These are phyloP conservation scores for Themeda triandra DNA, from an alignment of 176 grass and related monocot species.

Conservation along the genomic window DNA sequence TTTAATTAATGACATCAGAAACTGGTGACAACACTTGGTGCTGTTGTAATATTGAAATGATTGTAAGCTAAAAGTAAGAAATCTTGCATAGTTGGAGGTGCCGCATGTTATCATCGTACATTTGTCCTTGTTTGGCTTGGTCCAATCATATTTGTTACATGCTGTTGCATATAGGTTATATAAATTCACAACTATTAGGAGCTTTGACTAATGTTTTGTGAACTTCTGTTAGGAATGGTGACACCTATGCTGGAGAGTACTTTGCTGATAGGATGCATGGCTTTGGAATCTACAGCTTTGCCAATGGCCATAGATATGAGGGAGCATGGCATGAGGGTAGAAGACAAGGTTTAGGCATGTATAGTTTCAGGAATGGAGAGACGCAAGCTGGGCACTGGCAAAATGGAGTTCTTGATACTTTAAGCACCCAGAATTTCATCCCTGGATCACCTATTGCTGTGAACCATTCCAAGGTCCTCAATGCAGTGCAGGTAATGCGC, in stretches of 20 bases:
- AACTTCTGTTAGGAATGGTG: constrained; percentile 73
- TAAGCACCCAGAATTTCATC: constrained; percentile 74
- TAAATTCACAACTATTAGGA: background rate
- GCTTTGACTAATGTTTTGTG: constrained; percentile 31
- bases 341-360: constrained; percentile 96
- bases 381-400: constrained; percentile 99
- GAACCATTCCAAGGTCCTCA: constrained; percentile 91
- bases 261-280: constrained; percentile 99
- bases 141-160: background rate
- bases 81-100: background rate
- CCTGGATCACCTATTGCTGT: constrained; percentile 77
- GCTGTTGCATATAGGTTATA: background rate
- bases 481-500: constrained; percentile 79
- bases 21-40: background rate
- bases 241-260: constrained; percentile 92
- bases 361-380: constrained; percentile 97
- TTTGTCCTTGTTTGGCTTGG: constrained; percentile 6
- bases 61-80: background rate
- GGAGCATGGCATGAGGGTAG: constrained; percentile 97
- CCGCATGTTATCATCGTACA: background rate
- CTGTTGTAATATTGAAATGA: background rate
- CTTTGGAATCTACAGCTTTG: constrained; percentile 96
- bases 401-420: constrained; percentile 71
- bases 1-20: background rate
- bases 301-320: constrained; percentile 94